A percentile compares a stretch with the other conserved stretches of the same genome.
Conservation (phyloP, 441 rosid genomes). For the Kokia cookei region DNA sequence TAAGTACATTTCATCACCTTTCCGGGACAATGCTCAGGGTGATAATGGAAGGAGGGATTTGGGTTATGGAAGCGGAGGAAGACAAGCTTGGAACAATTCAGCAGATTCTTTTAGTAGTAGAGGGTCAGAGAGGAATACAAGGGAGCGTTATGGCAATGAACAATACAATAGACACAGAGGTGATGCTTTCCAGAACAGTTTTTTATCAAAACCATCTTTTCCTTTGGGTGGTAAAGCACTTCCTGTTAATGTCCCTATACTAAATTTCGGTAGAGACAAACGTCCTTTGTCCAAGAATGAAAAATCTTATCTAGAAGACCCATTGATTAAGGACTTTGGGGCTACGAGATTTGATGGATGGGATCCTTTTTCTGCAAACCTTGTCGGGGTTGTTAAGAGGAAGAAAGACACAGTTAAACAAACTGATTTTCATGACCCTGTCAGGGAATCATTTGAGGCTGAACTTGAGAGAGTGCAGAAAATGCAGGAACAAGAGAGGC, state of each 20-base stretch:
- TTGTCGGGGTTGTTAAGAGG: conserved; percentile 71
- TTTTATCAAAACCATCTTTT: conserved; percentile 35
- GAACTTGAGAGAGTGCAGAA: conserved; percentile 97
- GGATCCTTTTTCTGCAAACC: conserved; percentile 64
- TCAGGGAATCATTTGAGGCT: conserved; percentile 96
- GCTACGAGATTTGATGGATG: conserved; percentile 54
- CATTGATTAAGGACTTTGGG: conserved; percentile 57
- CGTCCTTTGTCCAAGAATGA: conserved; percentile 51
- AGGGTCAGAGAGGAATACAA: conserved; percentile 33
- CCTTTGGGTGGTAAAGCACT: conserved; percentile 41
- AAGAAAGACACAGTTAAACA: conserved; percentile 71
- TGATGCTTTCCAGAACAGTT: conserved; percentile 30
- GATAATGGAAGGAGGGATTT: conserved; percentile 55
- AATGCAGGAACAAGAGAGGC: conserved; percentile 90
- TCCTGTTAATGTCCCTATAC: conserved; percentile 41
- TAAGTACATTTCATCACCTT: conserved; percentile 35
- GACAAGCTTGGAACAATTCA: conserved; percentile 53
- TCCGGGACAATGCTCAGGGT: conserved; percentile 40
- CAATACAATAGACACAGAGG: conserved; percentile 43
- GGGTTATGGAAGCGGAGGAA: conserved; percentile 52
- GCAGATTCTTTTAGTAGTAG: conserved; percentile 39
- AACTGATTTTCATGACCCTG: conserved; percentile 87
- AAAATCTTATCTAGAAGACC: conserved; percentile 64
- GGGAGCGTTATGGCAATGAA: conserved; percentile 45
- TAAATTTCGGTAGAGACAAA: conserved; percentile 58